phyloP scores from a whole-genome alignment of 768 basidiomycete species.

The Lentinula detonsa region DNA sequence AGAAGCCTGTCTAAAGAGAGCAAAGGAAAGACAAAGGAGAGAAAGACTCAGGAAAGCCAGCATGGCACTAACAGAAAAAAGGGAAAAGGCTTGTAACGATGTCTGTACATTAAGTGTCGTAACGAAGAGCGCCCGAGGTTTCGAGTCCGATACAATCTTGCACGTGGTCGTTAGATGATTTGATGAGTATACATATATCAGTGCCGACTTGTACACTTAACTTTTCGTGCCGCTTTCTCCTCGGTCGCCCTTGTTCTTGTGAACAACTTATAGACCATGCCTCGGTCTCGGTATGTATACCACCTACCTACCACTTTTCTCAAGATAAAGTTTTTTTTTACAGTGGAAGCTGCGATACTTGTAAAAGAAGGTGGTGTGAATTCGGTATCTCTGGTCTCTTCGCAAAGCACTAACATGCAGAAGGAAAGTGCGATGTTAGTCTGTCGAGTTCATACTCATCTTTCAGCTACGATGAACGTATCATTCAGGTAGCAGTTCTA shows the following conservation, averaged over 20 bases:
- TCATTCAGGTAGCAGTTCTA: neutral
- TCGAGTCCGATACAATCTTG: neutral
- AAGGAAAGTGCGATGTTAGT: conserved; percentile 1
- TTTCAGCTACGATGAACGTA: neutral
- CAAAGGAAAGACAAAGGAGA: conserved; percentile 6
- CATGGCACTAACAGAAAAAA: neutral
- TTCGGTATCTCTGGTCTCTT: neutral
- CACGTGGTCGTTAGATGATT: neutral
- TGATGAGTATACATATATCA: no score
- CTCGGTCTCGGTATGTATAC: no score
- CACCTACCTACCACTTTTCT: no score
- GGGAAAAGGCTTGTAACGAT: no score
- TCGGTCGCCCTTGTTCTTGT: no score
- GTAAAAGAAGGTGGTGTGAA: neutral
- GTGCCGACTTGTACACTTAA: no score
- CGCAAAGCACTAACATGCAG: neutral
- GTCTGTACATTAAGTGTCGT: neutral
- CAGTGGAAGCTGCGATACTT: neutral
- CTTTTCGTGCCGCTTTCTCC: no score
- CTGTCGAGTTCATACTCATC: neutral
- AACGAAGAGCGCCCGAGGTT: neutral
- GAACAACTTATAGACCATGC: no score
- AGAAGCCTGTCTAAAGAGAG: neutral
- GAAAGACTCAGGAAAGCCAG: neutral
- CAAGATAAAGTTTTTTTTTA: neutral